Percentiles rank a stretch among this genome's conserved stretches.
These are phyloP conservation scores for Pyrenophora seminiperda DNA, from an alignment of 2,329 filamentous ascomycete genomes.

Conservation along the genomic window DNA sequence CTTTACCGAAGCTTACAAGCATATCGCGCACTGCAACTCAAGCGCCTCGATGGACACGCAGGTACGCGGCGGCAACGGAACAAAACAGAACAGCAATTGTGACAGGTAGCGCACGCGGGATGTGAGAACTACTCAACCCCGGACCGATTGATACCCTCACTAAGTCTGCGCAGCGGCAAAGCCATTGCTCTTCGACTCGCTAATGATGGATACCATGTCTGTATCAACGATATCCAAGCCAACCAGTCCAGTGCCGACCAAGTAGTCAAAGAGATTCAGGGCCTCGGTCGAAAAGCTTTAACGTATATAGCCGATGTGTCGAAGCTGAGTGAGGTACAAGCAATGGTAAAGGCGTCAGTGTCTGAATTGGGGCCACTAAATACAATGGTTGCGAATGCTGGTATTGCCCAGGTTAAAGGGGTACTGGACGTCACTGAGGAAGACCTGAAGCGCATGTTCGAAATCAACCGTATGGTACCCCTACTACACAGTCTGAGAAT, in stretches of 20 bases:
- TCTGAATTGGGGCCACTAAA: slow-evolving; percentile 59
- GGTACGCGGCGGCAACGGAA: slow-evolving; percentile 29
- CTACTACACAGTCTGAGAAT: not conserved
- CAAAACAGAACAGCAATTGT: slow-evolving; percentile 45
- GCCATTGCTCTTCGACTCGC: slow-evolving; percentile 68
- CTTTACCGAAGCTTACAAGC: slow-evolving; percentile 18
- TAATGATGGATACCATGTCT: slow-evolving; percentile 68
- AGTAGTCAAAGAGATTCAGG: slow-evolving; percentile 59
- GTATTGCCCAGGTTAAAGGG: slow-evolving; percentile 63
- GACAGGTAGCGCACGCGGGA: slow-evolving; percentile 47
- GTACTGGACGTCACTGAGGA: slow-evolving; percentile 62
- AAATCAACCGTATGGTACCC: slow-evolving; percentile 57
- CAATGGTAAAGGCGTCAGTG: slow-evolving; percentile 59
- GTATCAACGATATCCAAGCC: slow-evolving; percentile 65
- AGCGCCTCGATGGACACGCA: slow-evolving; percentile 28
- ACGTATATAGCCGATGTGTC: slow-evolving; percentile 66
- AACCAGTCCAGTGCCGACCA: slow-evolving; percentile 60
- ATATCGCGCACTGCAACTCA: slow-evolving; percentile 20
- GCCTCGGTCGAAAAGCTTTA: slow-evolving; percentile 59
- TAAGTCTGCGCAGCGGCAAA: slow-evolving; percentile 56
- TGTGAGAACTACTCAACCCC: slow-evolving; percentile 28
- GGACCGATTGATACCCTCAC: not conserved
- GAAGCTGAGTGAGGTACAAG: slow-evolving; percentile 58
- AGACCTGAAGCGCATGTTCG: slow-evolving; percentile 65
- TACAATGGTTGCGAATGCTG: slow-evolving; percentile 65